Base-by-base conservation (phyloP, 495 filamentous ascomycete species). In the Friedmanniomyces simplex region DNA sequence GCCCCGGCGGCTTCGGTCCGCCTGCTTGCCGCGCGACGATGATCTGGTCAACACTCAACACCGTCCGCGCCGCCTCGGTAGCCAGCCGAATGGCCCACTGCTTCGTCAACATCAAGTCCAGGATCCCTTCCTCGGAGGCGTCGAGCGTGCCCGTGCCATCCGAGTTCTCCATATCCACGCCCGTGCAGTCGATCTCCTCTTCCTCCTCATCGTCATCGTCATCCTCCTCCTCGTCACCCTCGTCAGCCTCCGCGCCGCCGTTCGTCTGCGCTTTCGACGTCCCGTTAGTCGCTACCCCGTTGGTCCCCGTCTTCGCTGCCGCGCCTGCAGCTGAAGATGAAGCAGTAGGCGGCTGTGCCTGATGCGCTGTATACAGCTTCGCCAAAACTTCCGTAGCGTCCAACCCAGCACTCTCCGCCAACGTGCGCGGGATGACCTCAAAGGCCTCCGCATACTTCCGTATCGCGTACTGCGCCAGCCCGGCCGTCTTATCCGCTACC, bases 1-100 rank as follows among this genome's bases (percentile, higher is more conserved):
- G 90, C 18, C 86, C 89, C 13, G 94, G 93, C 30, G 89, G 89
- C 76, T 99, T 99, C 30, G 94, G 94, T 36, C 94, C 94, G 67
- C 94, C 94, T 24, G 94, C 94, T 74, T 96, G 91, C 72, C 91
- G 83, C 51, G 94, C 90, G 48, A 99, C 94, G 67, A 99, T 99
- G 65, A 99, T 97, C 75, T 99, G 94, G 73, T 99, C 94, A 16
- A 99, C 94, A 37, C 90, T 91, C 59, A 99, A 77, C 37, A 99
- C 87, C 43, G 94, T 97, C 55, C 94, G 81, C 50, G 88, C 91
- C 47, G 93, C 84, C 71, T 99, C 94, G 16, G 90, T 96, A 43
- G 94, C 94, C 48, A 99, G 75, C 72, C 91, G 90, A 66, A 99
- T 95, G 1, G 94, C 94, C 89, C 88, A 96, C 66, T 82, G 82